phyloP scores from a whole-genome alignment of 2,329 filamentous ascomycete species.

The Apiospora pterosperma region DNA sequence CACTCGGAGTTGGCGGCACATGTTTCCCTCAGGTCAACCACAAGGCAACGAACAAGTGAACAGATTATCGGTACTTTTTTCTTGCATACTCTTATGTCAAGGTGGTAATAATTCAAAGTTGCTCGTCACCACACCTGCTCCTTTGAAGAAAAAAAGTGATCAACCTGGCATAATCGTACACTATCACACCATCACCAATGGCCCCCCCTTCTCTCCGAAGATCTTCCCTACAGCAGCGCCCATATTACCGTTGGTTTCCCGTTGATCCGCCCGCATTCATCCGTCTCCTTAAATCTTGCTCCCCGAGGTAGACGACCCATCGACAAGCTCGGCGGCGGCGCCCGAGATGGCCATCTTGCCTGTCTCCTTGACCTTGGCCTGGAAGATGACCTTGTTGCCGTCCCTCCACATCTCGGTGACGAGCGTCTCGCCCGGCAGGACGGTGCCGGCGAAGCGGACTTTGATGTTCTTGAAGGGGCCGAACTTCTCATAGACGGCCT shows the following conservation, averaged over 20 bases:
- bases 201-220: too few species aligned
- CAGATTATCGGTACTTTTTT: not conserved
- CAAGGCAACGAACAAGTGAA: not conserved
- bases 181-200: too few species aligned
- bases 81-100: too few species aligned
- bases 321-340: constrained; percentile 71
- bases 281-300: constrained; percentile 6
- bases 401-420: constrained; percentile 95
- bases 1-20: too few species aligned
- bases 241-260: too few species aligned
- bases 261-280: too few species aligned
- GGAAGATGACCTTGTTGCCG: constrained; percentile 74
- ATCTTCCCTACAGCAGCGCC: too few species aligned
- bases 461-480: constrained; percentile 88
- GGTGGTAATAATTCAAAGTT: too few species aligned
- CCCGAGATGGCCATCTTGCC: constrained; percentile 84
- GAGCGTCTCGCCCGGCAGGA: constrained; percentile 84
- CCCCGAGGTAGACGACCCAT: constrained; percentile 11
- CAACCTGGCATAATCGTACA: too few species aligned
- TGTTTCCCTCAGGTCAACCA: not conserved
- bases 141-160: too few species aligned
- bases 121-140: too few species aligned
- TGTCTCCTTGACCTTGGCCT: constrained; percentile 87
- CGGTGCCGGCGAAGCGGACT: constrained; percentile 83
- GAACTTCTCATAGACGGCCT: constrained; percentile 82